Evolutionary conservation across 345 rosid genomes (phyloP), one percentile per base, ranked within the genome.

Genomic region (Sisymbrium irio): DNA sequence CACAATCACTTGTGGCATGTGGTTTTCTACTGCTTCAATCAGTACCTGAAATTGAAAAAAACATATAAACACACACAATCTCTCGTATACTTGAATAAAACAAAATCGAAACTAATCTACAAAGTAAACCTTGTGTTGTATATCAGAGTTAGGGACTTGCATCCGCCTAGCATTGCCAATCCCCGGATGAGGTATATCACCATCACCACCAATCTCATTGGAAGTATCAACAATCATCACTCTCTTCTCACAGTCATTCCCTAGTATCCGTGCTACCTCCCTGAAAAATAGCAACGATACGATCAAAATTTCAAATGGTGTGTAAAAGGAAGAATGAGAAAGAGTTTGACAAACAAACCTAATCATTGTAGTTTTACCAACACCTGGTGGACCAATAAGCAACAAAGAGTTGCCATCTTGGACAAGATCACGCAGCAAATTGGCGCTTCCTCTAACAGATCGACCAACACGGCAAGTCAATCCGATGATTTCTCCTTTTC

Each of bases 141-240:
- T 81, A 53, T 89, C 89, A 78, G 86, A 82, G 79, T 88, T 76
- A 28, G 89, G 91, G n/a, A 93, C 98, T 83, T 93, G 98, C 98
- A 93, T 89, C 78, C 97, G 83, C 35, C 98, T 88, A 75, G 97
- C 96, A 79, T 84, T 84, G 44, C 98, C 97, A 8, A 93, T 93
- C 71, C 97, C 96, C 35, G 90, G 86, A 84, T 93, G 97, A 45
- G 97, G 97, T 73, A 93, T 90, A 85, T 93, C 97, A 56, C 97
- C 97, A 86, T 93, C 96, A 42, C 98, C 98, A 75, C 98, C 97
- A 20, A 93, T 93, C 89, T 93, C 98, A 78, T 86, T 93, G 27
- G 96, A 90, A 56, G 97, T 90, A 56, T 93, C 97, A 80, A 93
- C 97, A 73, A 93, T 90, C 96, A 90, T 89, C 19, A 93, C 97